These are phyloP conservation scores for Penicillium sp. DNA, from an alignment of 2,329 filamentous ascomycete genomes.

Conservation along the genomic window DNA sequence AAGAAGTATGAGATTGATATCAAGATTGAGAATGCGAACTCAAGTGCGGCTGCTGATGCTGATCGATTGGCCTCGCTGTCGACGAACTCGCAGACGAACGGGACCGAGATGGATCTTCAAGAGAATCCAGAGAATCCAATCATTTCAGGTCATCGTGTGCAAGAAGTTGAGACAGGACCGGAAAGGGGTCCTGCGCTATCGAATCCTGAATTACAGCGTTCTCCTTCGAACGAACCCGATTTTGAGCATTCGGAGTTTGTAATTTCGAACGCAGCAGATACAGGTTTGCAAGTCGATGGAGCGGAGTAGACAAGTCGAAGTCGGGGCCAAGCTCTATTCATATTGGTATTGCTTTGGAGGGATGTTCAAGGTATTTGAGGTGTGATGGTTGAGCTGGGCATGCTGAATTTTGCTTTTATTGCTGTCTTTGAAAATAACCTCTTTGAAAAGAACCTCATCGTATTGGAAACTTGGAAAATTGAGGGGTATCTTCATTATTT, in stretches of 20 bases:
- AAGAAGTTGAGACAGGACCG: neutral
- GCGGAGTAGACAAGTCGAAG: neutral
- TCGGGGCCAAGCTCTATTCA: neutral
- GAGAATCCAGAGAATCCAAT: neutral
- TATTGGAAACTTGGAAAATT: neutral
- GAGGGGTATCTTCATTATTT: neutral
- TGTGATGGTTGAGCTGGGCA: neutral
- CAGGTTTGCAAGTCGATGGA: neutral
- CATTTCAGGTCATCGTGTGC: neutral
- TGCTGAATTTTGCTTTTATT: neutral
- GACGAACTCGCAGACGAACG: neutral
- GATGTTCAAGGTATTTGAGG: neutral
- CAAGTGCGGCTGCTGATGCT: neutral
- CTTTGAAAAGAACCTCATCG: neutral
- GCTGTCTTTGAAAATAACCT: neutral
- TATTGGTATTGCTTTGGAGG: too few relatives aligned
- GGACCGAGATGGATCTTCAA: neutral
- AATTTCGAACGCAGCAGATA: neutral
- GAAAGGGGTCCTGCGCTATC: neutral
- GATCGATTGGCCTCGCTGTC: neutral
- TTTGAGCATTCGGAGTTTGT: neutral
- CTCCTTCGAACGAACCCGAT: neutral
- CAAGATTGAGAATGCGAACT: neutral
- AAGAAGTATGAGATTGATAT: neutral
- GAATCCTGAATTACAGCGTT: neutral